Evolutionary conservation across 1,139 yeast genomes (phyloP), one percentile per base, ranked within the genome.

Genomic region (Kodamaea ohmeri): DNA sequence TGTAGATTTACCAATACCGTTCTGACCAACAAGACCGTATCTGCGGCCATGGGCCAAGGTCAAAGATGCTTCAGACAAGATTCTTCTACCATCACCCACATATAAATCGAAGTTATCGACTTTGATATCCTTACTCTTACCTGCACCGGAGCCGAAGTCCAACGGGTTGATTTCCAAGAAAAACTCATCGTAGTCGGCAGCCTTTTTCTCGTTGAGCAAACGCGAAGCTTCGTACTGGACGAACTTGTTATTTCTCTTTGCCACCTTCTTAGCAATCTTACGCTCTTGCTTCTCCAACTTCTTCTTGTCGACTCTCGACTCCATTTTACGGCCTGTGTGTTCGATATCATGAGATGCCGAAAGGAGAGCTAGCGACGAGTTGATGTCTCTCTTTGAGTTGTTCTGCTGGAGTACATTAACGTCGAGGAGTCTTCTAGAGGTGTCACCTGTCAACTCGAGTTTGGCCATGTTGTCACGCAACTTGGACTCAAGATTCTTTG

Each of bases 1-100:
- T 0, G 98, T 92, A 30, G 97, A 90, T 60, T 92, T 92, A 82
- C 99, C 99, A 53, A 94, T 89, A 89, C 99, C 99, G 67, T 92
- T 92, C 59, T 90, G 95, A 63, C 99, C 99, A 34, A 92, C 96
- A 42, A 92, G 71, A 78, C 98, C 99, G 52, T 92, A 92, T 61
- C 98, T 78, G 63, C 88, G 88, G 39, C 98, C 98, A 57, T 83
- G 83, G 25, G 96, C 83, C 50, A 92, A 74, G 1, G 96, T 83
- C 48, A 92, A 74, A 16, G 90, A 77, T 16, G 97, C 86, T 59
- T 90, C 95, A 40, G 94, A 81, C 49, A 92, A 73, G 42, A 92
- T 90, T 66, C 98, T 80, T 64, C 85, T 84, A 44, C 97, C 97
- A 41, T 87, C 95, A 43, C 97, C 97, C 43, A 92, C 97, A 55